Base-by-base conservation (phyloP, 768 basidiomycete genomes). In the Tricholoma saponaceum region DNA sequence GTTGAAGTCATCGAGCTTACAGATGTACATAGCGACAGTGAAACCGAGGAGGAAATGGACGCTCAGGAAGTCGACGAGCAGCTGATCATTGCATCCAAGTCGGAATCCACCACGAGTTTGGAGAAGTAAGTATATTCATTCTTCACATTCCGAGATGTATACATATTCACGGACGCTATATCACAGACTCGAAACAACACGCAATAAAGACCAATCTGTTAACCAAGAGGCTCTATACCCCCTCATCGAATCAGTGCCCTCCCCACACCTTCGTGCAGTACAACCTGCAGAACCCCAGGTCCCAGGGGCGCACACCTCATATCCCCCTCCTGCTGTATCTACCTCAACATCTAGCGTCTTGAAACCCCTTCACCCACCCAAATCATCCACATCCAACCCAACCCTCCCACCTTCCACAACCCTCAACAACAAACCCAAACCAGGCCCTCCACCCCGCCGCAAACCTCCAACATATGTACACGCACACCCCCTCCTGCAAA, bases 321-420 rank as follows among this genome's bases (percentile, higher is more conserved):
- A 41, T 30, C 28, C 39, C 30, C 22, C 32, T 54, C 46, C 46
- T 39, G 13, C 25, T 32, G 55, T 20, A 51, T 57, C 50, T 43
- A n/a, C 32, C 22, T 47, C 43, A 51, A 9, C n/a, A n/a, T n/a
- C n/a, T n/a, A n/a, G n/a, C n/a, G n/a, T n/a, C n/a, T n/a, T n/a
- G n/a, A n/a, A 51, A 23, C 6, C 18, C 18, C n/a, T 44, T 12
- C 28, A 20, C 26, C 10, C n/a, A n/a, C 10, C 44, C 16, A 5
- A 37, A 37, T 14, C 55, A 55, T 46, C 39, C 63, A 59, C 59
- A 55, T 62, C 60, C 16, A 60, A 62, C 22, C 39, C 59, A 25
- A 53, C 53, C 37, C 58, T 63, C 25, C 46, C 54, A 18, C 54
- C 41, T 0, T 20, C 39, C 39, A 5, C n/a, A 18, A 58, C 9